Evolutionary conservation across 345 rosid species (phyloP).

Genomic region (Mercurialis annua): DNA sequence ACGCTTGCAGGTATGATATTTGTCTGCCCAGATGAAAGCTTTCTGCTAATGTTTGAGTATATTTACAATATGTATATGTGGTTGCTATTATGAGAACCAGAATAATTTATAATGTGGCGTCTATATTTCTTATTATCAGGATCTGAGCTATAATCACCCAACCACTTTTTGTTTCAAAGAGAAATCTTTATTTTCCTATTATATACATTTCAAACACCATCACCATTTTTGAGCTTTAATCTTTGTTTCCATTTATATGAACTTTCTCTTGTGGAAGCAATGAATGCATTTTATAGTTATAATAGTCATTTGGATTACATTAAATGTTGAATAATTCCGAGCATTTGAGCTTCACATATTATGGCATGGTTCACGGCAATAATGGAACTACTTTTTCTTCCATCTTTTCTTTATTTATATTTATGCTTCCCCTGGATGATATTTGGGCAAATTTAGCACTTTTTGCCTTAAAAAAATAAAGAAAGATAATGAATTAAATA

Average conservation of each 20-base stretch:
- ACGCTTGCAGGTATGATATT: constrained; percentile 58
- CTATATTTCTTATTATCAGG: neutral
- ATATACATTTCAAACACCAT: neutral
- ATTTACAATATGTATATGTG: neutral
- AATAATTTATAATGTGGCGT: too few relatives aligned
- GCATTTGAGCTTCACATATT: too few relatives aligned
- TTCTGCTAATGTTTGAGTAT: neutral
- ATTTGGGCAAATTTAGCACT: too few relatives aligned
- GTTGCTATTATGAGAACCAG: neutral
- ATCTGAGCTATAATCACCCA: constrained; percentile 6
- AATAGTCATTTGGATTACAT: neutral
- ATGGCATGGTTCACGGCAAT: too few relatives aligned
- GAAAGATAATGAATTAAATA: neutral
- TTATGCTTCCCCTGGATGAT: too few relatives aligned
- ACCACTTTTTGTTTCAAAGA: neutral
- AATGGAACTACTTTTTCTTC: too few relatives aligned
- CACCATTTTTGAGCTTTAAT: neutral
- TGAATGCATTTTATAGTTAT: neutral
- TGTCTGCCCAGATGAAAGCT: neutral
- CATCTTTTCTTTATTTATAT: too few relatives aligned
- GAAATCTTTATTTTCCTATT: neutral
- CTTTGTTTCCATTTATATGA: neutral
- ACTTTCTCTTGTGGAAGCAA: neutral
- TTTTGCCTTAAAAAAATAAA: too few relatives aligned
- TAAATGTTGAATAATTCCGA: too few relatives aligned